Evolutionary conservation across 805 yeast genomes (phyloP).

Genomic region (Maudiozyma serrabonitensis): DNA sequence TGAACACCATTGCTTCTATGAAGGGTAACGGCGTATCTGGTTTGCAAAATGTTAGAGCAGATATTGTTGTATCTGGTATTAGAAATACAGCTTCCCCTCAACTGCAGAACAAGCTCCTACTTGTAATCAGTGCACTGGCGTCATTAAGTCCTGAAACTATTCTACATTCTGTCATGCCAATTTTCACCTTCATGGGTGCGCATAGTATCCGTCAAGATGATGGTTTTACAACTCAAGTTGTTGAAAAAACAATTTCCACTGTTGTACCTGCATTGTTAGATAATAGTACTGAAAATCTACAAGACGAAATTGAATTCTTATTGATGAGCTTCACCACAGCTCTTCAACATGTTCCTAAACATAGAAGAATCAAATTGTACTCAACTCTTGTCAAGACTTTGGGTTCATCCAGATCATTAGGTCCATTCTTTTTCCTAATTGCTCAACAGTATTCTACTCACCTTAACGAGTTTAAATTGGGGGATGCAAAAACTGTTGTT

Average conservation of each 20-base stretch:
- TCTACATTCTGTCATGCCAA: slow-evolving; percentile 97
- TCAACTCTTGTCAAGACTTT: slow-evolving; percentile 69
- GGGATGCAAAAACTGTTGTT: slow-evolving; percentile 56
- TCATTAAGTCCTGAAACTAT: slow-evolving; percentile 83
- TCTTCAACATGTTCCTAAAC: slow-evolving; percentile 90
- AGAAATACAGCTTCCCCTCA: slow-evolving; percentile 87
- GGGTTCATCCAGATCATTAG: slow-evolving; percentile 57
- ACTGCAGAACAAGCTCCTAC: slow-evolving; percentile 78
- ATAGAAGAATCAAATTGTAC: slow-evolving; percentile 81
- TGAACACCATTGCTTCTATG: slow-evolving; percentile 51
- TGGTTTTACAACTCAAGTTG: slow-evolving; percentile 85
- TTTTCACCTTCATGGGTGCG: slow-evolving; percentile 98
- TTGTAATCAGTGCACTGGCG: slow-evolving; percentile 83
- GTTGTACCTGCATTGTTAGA: slow-evolving; percentile 84
- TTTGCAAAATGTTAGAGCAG: slow-evolving; percentile 69
- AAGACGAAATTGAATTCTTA: slow-evolving; percentile 71
- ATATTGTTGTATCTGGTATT: slow-evolving; percentile 81
- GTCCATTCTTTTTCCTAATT: slow-evolving; percentile 63
- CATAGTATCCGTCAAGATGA: slow-evolving; percentile 95
- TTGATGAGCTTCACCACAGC: slow-evolving; percentile 89
- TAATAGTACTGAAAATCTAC: slow-evolving; percentile 31
- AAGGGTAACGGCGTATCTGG: slow-evolving; percentile 39
- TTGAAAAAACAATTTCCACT: slow-evolving; percentile 80
- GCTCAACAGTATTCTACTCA: slow-evolving; percentile 66
- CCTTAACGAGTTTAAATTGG: slow-evolving; percentile 43